phyloP scores from a whole-genome alignment of 2,329 filamentous ascomycete genomes.

The Cercospora zeina region DNA sequence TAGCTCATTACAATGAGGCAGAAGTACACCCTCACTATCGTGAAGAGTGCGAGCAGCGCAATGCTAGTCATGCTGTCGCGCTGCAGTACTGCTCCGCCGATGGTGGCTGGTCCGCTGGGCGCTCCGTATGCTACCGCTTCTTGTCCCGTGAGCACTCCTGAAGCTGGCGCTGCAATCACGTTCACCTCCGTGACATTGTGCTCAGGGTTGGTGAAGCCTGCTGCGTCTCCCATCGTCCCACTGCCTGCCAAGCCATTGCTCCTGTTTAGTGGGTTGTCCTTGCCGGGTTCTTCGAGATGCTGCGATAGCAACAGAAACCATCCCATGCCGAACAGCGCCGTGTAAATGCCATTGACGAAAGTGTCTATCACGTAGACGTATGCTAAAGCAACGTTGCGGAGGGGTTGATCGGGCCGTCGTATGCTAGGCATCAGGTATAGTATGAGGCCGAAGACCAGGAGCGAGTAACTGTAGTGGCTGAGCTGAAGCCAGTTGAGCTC shows the following conservation, averaged over 20 bases:
- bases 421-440: slow-evolving; percentile 76
- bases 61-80: slow-evolving; percentile 73
- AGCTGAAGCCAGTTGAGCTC: slow-evolving; percentile 79
- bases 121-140: slow-evolving; percentile 53
- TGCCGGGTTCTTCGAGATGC: slow-evolving; percentile 49
- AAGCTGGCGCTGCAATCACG: slow-evolving; percentile 52
- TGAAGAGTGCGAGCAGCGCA: slow-evolving; percentile 70
- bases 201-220: slow-evolving; percentile 65
- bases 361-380: slow-evolving; percentile 86
- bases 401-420: slow-evolving; percentile 53
- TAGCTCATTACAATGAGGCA: slow-evolving; percentile 80
- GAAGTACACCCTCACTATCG: slow-evolving; percentile 77
- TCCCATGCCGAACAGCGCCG: slow-evolving; percentile 73
- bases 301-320: slow-evolving; percentile 79
- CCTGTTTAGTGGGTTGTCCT: slow-evolving; percentile 29
- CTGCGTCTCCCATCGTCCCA: slow-evolving; percentile 60
- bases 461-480: slow-evolving; percentile 87
- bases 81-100: slow-evolving; percentile 66
- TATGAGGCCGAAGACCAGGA: slow-evolving; percentile 67
- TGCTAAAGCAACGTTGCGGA: slow-evolving; percentile 77
- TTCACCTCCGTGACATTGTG: slow-evolving; percentile 59
- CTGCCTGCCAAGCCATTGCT: slow-evolving; percentile 53
- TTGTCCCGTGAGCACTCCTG: slow-evolving; percentile 52
- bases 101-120: slow-evolving; percentile 41
- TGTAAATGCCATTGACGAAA: slow-evolving; percentile 77